Evolutionary conservation across 2,329 filamentous ascomycete species (phyloP).

Genomic region (Paraphaeosphaeria minitans): DNA sequence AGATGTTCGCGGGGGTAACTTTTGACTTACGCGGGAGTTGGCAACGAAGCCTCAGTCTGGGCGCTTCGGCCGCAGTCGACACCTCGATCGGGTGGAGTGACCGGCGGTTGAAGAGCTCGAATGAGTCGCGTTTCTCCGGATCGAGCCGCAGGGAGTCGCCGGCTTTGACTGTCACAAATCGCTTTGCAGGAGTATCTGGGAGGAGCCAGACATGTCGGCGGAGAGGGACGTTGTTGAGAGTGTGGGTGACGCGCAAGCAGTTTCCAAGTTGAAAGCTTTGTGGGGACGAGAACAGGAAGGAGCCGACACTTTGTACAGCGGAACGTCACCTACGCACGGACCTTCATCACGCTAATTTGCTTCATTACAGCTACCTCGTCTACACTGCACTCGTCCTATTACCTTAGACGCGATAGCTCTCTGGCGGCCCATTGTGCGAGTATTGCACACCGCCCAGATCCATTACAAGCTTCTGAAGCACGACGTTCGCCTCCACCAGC

Average conservation of each 20-base stretch:
- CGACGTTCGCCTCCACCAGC: conserved; percentile 53
- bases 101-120: too few relatives aligned
- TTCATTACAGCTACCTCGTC: neutral
- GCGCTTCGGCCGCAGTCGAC: too few relatives aligned
- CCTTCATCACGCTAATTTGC: neutral
- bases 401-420: conserved; percentile 44
- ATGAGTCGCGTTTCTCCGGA: too few relatives aligned
- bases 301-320: neutral
- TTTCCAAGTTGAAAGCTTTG: neutral
- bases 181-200: too few relatives aligned
- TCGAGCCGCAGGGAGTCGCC: too few relatives aligned
- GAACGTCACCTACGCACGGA: neutral
- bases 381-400: neutral
- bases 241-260: neutral
- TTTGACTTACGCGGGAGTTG: too few relatives aligned
- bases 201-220: too few relatives aligned
- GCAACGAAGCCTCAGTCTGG: too few relatives aligned
- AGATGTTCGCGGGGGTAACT: too few relatives aligned
- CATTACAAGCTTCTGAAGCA: conserved; percentile 44
- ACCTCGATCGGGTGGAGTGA: too few relatives aligned
- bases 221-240: too few relatives aligned
- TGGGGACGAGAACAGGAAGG: neutral
- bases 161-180: too few relatives aligned
- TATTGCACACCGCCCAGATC: conserved; percentile 41
- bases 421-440: conserved; percentile 44